A percentile compares a stretch with the other conserved stretches of the same genome.
phyloP scores from a whole-genome alignment of 768 basidiomycete species.

The Lyophyllum atratum region DNA sequence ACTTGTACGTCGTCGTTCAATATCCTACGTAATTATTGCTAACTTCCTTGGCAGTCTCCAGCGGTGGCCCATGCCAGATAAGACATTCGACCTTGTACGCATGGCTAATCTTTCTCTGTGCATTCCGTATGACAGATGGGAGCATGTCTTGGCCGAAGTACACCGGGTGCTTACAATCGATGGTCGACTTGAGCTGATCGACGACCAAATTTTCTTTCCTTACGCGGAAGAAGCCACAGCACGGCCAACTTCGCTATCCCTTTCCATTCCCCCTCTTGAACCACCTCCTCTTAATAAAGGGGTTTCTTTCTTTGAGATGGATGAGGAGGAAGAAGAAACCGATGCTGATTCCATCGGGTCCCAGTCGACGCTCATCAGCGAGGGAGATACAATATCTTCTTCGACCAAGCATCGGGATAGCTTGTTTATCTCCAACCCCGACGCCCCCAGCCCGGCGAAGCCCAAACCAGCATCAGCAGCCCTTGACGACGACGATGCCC shows the following conservation, averaged over 20 bases:
- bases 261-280: slow-evolving; percentile 29
- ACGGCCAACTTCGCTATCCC: slow-evolving; percentile 20
- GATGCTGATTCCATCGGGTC: slow-evolving; percentile 27
- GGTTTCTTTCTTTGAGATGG: slow-evolving; percentile 23
- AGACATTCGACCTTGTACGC: slow-evolving; percentile 70
- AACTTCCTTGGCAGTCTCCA: slow-evolving; percentile 41
- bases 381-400: slow-evolving; percentile 13
- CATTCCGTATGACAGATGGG: slow-evolving; percentile 65
- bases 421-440: not conserved
- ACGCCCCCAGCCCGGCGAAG: not conserved
- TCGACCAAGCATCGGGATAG: slow-evolving; percentile 15
- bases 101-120: slow-evolving; percentile 69
- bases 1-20: slow-evolving; percentile 58
- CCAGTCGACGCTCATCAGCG: slow-evolving; percentile 22
- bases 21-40: not conserved
- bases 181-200: slow-evolving; percentile 73
- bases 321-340: slow-evolving; percentile 28
- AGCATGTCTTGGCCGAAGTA: slow-evolving; percentile 57
- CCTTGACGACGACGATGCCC: slow-evolving; percentile 3
- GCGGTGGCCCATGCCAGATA: slow-evolving; percentile 62
- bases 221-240: slow-evolving; percentile 35
- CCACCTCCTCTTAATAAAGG: slow-evolving; percentile 16
- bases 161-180: slow-evolving; percentile 59
- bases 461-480: not conserved
- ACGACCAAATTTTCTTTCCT: slow-evolving; percentile 71